Evolutionary conservation across 2,329 filamentous ascomycete genomes (phyloP).

Genomic region (Dichotomopilus funicola): DNA sequence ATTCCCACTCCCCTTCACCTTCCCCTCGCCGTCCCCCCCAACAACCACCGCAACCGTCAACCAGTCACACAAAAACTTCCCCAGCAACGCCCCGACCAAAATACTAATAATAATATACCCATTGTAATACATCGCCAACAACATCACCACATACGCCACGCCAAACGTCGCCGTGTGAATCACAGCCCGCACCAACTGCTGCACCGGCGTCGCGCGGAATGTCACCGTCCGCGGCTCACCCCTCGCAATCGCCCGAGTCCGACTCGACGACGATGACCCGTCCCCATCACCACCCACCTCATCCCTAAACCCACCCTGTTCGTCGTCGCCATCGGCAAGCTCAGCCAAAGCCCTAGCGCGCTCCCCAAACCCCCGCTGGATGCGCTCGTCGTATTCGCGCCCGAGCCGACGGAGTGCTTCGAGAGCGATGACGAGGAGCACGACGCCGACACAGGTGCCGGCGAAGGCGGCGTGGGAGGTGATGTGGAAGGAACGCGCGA

Average conservation of each 20-base stretch:
- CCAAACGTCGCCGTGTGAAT: constrained; percentile 37
- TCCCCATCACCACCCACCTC: too few species aligned
- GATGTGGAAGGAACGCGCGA: constrained; percentile 36
- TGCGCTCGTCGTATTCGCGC: constrained; percentile 37
- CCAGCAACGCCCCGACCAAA: constrained; percentile 42
- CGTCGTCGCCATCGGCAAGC: not conserved
- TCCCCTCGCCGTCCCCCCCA: constrained; percentile 21
- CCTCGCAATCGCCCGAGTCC: not conserved
- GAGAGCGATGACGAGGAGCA: constrained; percentile 35
- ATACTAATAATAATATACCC: constrained; percentile 40
- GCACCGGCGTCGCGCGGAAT: constrained; percentile 35
- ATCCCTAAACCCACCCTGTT: too few species aligned
- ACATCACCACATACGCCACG: constrained; percentile 39
- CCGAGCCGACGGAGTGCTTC: constrained; percentile 36
- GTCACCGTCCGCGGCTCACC: constrained; percentile 22
- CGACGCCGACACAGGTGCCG: constrained; percentile 38
- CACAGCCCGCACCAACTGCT: constrained; percentile 35
- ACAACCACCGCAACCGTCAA: constrained; percentile 38
- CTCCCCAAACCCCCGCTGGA: constrained; percentile 34
- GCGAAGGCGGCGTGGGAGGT: constrained; percentile 36
- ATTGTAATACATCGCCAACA: constrained; percentile 42
- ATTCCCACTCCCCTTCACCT: constrained; percentile 21
- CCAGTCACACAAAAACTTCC: constrained; percentile 51
- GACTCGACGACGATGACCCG: too few species aligned
- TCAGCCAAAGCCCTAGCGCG: constrained; percentile 25